Base-by-base conservation (phyloP, 2,329 filamentous ascomycete species). In the Phialocephala subalpina region DNA sequence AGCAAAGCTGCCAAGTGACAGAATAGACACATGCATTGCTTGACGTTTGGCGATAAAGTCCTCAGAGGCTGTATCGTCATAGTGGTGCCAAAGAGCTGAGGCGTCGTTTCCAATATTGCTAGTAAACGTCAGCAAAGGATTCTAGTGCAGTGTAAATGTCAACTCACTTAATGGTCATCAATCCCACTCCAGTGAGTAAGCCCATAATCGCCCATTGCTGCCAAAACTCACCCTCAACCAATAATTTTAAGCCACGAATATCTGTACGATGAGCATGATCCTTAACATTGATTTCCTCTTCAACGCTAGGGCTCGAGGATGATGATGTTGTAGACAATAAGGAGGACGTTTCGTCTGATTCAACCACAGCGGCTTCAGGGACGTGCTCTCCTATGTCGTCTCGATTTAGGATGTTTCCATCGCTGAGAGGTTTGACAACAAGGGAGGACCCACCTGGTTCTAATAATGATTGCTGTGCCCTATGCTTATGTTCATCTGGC, bases 81-180 rank as follows among this genome's bases (percentile, higher is more conserved):
- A 97, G 74, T 93, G 87, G 67, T 88, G 90, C 96, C 96, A 98
- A 1, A 99, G 84, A 2, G 94, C 93, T 76, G 93, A 92, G 65
- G 84, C 90, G 73, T 94, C 89, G 76, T 97, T 97, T 52, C 96
- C 96, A 75, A 98, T 97, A 74, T 99, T 99, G 81, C 93, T 97
- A 72, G 18, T 16, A 18, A 27, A 35, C 11, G 40, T 67, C 25
- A 70, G 65, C 38, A 14, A n/a, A 14, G 16, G 5, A 5, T 29
- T 36, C 16, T 27, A 25, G 8, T 7, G 42, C 9, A 33, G 2
- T n/a, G 18, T 3, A 12, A n/a, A 6, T 0, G 6, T 35, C 22
- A 27, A 82, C 91, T 79, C 84, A 97, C 94, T 99, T 99, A 80
- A 99, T 99, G 0, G 95, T 98, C 96, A 99, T 99, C 70, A 99